These are phyloP conservation scores for Strobilomyces confusus DNA, from an alignment of 768 basidiomycete genomes.

Conservation along the genomic window DNA sequence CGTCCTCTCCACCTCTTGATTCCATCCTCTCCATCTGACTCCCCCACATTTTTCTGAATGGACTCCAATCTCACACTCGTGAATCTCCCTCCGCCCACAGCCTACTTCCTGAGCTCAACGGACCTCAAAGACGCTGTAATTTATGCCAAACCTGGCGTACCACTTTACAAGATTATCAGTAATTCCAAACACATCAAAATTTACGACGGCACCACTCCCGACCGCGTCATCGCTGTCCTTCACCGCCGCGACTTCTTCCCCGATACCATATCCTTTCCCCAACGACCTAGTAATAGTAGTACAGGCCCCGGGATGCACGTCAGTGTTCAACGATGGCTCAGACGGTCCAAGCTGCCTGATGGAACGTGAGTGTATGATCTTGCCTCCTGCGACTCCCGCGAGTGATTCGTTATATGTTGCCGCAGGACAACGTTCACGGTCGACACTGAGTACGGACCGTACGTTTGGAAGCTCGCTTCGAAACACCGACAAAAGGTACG, in stretches of 20 bases:
- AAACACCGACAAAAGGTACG: constrained; percentile 22
- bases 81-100: constrained; percentile 20
- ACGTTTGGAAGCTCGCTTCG: constrained; percentile 26
- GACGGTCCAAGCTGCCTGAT: constrained; percentile 20
- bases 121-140: constrained; percentile 17
- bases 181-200: constrained; percentile 19
- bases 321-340: constrained; percentile 27
- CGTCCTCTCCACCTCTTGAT: too few relatives aligned
- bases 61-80: constrained; percentile 29
- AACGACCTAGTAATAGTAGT: neutral
- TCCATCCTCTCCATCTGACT: neutral
- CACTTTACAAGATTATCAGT: constrained; percentile 25
- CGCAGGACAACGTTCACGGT: constrained; percentile 19
- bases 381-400: neutral
- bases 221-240: constrained; percentile 20
- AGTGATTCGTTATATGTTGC: neutral
- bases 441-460: constrained; percentile 21
- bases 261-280: constrained; percentile 28
- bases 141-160: constrained; percentile 15
- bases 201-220: constrained; percentile 6
- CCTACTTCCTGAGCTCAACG: constrained; percentile 25
- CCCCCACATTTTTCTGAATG: constrained; percentile 11
- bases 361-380: constrained; percentile 19
- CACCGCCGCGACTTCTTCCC: constrained; percentile 26
- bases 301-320: neutral